Evolutionary conservation across 352 stramenopile species (phyloP).

Genomic region (Phytophthora pinifolia): DNA sequence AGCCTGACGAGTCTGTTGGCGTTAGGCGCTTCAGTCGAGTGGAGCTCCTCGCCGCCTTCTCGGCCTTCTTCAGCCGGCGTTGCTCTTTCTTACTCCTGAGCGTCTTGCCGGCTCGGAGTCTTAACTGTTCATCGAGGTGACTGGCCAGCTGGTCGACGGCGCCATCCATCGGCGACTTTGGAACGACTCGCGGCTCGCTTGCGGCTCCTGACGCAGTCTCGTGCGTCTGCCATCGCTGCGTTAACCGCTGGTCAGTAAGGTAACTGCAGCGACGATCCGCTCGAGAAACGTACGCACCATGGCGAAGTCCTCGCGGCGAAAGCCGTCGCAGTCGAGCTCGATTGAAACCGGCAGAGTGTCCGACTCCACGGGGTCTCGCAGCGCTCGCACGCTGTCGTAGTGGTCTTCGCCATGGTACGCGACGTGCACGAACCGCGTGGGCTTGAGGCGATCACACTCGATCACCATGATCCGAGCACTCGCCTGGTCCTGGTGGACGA

Average conservation of each 20-base stretch:
- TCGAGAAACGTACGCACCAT: conserved; percentile 38
- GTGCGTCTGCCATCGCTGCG: conserved; percentile 38
- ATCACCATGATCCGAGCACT: conserved; percentile 61
- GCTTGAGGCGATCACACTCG: conserved; percentile 62
- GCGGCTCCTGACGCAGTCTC: conserved; percentile 2
- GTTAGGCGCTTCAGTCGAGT: conserved; percentile 8
- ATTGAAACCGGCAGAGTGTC: conserved; percentile 46
- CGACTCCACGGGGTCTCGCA: conserved; percentile 41
- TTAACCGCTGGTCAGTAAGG: conserved; percentile 7
- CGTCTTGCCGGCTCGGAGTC: conserved; percentile 8
- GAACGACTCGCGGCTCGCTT: conserved; percentile 10
- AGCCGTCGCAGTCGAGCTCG: conserved; percentile 57
- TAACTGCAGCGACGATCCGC: conserved; percentile 13
- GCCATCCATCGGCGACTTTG: conserved; percentile 12
- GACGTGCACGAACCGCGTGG: conserved; percentile 53
- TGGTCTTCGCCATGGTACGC: conserved; percentile 79
- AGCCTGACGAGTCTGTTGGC: conserved; percentile 26
- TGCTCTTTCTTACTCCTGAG: conserved; percentile 56
- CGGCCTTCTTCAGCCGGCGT: conserved; percentile 35
- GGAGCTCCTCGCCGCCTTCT: conserved; percentile 24
- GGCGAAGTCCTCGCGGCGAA: conserved; percentile 53
- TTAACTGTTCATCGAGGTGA: conserved; percentile 24
- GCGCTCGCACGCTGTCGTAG: conserved; percentile 76
- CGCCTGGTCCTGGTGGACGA: conserved; percentile 68
- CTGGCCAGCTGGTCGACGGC: conserved; percentile 17